phyloP scores from a whole-genome alignment of 495 filamentous ascomycete species.

The Ramalina intermedia region DNA sequence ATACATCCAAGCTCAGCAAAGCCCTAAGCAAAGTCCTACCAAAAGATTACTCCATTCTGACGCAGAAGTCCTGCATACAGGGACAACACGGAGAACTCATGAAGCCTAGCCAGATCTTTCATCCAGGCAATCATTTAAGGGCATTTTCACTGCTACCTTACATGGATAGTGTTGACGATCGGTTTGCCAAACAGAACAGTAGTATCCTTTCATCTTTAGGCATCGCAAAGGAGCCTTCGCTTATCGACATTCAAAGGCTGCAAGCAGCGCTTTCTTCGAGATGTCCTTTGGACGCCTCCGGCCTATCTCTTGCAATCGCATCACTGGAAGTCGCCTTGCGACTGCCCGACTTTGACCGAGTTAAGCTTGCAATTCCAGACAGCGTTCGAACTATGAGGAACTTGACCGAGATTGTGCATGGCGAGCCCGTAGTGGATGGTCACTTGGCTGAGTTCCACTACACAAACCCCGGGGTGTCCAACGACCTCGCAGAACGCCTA shows the following conservation, averaged over 20 bases:
- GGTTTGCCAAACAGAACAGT: slow-evolving; percentile 14
- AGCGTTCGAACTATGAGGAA: slow-evolving; percentile 3
- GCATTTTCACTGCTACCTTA: slow-evolving; percentile 8
- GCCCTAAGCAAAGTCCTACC: slow-evolving; percentile 7
- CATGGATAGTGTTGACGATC: slow-evolving; percentile 12
- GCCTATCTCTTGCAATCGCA: slow-evolving; percentile 17
- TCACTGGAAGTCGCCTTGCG: slow-evolving; percentile 14
- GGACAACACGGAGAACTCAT: slow-evolving; percentile 1
- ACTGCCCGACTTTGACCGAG: slow-evolving; percentile 2
- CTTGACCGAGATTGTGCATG: slow-evolving; percentile 9
- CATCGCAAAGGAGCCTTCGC: slow-evolving; percentile 10
- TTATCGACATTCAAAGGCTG: slow-evolving; percentile 13
- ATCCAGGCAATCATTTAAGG: slow-evolving; percentile 1
- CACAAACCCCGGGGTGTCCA: slow-evolving; percentile 19
- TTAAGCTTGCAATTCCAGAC: slow-evolving; percentile 12
- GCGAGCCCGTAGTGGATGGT: slow-evolving; percentile 4
- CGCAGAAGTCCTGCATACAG: slow-evolving; percentile 3
- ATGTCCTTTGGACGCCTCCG: slow-evolving; percentile 5
- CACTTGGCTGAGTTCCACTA: slow-evolving; percentile 11
- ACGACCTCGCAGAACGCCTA: slow-evolving; percentile 13
- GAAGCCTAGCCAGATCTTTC: neutral
- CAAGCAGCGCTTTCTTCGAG: slow-evolving; percentile 9
- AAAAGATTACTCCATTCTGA: neutral
- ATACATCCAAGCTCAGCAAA: slow-evolving; percentile 11
- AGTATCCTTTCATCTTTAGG: slow-evolving; percentile 11